Base-by-base conservation (phyloP, 2,329 filamentous ascomycete genomes). In the Coniosporium tulheliwenetii region DNA sequence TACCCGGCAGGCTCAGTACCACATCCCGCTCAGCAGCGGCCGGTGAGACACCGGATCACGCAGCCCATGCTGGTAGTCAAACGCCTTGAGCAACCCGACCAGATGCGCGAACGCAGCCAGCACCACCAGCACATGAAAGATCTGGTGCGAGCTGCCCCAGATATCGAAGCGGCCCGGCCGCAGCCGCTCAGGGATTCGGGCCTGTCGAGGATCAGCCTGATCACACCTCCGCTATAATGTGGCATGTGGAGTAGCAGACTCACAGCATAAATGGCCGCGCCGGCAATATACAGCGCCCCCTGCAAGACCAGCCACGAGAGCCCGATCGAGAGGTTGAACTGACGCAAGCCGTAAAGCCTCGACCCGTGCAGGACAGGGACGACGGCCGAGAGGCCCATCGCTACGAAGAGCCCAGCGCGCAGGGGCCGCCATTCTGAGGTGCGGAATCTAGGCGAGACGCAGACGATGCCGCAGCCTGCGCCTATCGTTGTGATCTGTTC, bases 111-210 rank as follows among this genome's bases (percentile, higher is more conserved):
- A 71, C 0, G 85, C 89, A 0, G 91, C 91, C 45, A 86, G 60
- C 12, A 96, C 67, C 26, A 98, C 87, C 47, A 91, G 71, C 33
- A 93, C 66, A 64, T 98, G 91, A 59, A 98, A 98, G 47, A 98
- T 81, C 63, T 98, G 91, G 61, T 98, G 91, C 14, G 85, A 94
- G 56, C 79, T 86, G 32, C 91, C 89, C 74, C 83, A 83, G 39
- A 95, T 83, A 61, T 98, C 91, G 54, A 89, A 95, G 7, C 60
- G 67, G 1, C 85, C 84, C 0, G 89, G 91, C 36, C 66, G 73
- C 52, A 71, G 75, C 44, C 85, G 71, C 64, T 98, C 91, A 0
- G 91, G 91, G 61, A 89, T 78, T 32, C 91, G 79, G 40, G 74
- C 69, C 77, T 82, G 26, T 42, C 37, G 16, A 13, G 39, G 5